Evolutionary conservation across 208 protist genomes (phyloP), one percentile per base, ranked within the genome.

Genomic region (Herpetomonas tarakana): DNA sequence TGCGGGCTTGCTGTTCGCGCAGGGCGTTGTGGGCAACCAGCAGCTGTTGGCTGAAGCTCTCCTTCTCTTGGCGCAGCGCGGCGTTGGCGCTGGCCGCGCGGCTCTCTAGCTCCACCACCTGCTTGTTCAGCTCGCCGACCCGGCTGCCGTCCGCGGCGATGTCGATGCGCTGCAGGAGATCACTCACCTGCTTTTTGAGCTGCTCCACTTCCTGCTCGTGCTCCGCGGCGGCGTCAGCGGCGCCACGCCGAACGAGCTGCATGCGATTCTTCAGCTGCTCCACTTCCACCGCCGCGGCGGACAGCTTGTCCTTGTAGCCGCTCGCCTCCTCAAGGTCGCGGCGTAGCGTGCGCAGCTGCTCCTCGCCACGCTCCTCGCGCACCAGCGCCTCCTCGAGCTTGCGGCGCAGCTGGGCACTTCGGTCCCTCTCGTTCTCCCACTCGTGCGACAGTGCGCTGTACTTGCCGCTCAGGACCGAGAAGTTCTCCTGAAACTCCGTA

Each of bases 401-500:
- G 26, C 76, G 65, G 38, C 70, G 64, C n/a, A 79, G 58, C 16
- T 68, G 51, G 57, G 74, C 74, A 47, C 46, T 68, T 57, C 35
- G n/a, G 38, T 69, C 76, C 53, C 52, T 53, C 59, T 67, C 68
- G 26, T 58, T 66, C 27, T 73, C 51, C 41, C 86, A 53, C 53
- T 88, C 71, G 25, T 88, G 73, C 21, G 52, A 30, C 14, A 80
- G 39, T 14, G 65, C 71, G 55, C 78, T 86, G 75, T 82, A 88
- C 57, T 89, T 90, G 25, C 66, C 80, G 44, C 70, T 88, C 19
- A 94, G 70, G 9, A 64, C 68, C 31, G 84, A 68, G 49, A 94
- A 94, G 68, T 94, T 94, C 31, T 82, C 74, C 53, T 89, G 81
- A 58, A 88, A 94, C 73, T 91, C 84, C 11, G 81, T 66, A 61